A percentile compares a stretch with the other conserved stretches of the same genome.
These are phyloP conservation scores for Aureobasidium sp. DNA, from an alignment of 2,329 filamentous ascomycete species.

Conservation along the genomic window DNA sequence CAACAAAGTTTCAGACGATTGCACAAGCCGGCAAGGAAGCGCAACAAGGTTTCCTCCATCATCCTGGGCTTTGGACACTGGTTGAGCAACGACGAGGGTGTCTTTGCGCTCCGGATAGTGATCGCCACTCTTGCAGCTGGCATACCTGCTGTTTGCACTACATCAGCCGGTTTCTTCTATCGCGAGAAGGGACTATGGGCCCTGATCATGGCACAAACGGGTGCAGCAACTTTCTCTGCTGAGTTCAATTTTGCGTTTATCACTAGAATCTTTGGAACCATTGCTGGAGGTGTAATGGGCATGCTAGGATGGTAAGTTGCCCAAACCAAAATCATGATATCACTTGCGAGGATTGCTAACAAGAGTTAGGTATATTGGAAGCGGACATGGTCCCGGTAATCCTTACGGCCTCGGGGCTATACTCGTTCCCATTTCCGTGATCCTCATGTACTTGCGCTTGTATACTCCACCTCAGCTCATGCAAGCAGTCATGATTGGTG, in stretches of 20 bases:
- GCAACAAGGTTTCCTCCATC: constrained; percentile 32
- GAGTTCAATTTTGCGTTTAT: constrained; percentile 43
- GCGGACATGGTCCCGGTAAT: constrained; percentile 40
- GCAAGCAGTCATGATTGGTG: constrained; percentile 8
- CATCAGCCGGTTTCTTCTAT: constrained; percentile 39
- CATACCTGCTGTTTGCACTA: background rate
- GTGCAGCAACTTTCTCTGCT: constrained; percentile 41
- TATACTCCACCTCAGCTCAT: constrained; percentile 19
- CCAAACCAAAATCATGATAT: too few species aligned
- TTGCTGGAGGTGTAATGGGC: constrained; percentile 40
- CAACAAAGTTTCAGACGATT: background rate
- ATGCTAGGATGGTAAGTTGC: constrained; percentile 34
- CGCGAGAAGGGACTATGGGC: constrained; percentile 38
- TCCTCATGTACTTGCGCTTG: constrained; percentile 30
- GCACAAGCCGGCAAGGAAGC: constrained; percentile 23
- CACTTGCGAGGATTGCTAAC: background rate
- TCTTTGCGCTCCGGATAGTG: constrained; percentile 7
- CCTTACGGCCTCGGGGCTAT: constrained; percentile 42
- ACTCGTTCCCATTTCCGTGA: constrained; percentile 24
- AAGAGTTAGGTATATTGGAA: constrained; percentile 35
- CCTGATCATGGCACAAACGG: constrained; percentile 44
- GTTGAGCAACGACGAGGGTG: constrained; percentile 9
- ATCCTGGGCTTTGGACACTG: constrained; percentile 29
- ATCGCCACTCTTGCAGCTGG: constrained; percentile 8
- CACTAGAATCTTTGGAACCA: constrained; percentile 34